Conservation (phyloP, 495 filamentous ascomycete species). For the Niebla homalea region DNA sequence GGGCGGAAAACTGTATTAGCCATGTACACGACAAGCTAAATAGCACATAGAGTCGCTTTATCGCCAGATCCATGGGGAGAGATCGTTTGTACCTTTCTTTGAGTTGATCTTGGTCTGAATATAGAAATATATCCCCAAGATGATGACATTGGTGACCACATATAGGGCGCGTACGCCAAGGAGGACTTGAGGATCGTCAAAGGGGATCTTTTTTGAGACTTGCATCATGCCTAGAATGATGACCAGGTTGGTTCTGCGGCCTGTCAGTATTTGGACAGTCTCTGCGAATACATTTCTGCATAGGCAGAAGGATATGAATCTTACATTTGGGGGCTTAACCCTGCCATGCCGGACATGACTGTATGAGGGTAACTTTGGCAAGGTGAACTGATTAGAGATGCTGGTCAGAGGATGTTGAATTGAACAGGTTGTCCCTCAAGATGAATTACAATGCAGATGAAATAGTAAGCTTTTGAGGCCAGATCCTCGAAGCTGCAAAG, state of each 20-base stretch:
- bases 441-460: too few relatives aligned
- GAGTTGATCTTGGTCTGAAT: slow-evolving; percentile 68
- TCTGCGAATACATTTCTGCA: background rate
- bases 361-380: too few relatives aligned
- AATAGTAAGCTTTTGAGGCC: too few relatives aligned
- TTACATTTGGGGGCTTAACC: background rate
- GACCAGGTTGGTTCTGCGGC: slow-evolving; percentile 69
- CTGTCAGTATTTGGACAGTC: slow-evolving; percentile 11
- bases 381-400: too few relatives aligned
- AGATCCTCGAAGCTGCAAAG: too few relatives aligned
- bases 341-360: too few relatives aligned
- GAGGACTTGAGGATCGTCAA: slow-evolving; percentile 81
- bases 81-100: slow-evolving; percentile 68
- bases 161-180: slow-evolving; percentile 73
- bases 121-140: slow-evolving; percentile 69
- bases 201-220: slow-evolving; percentile 85
- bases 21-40: background rate
- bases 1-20: background rate
- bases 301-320: background rate
- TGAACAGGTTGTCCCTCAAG: too few relatives aligned
- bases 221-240: slow-evolving; percentile 98
- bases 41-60: background rate
- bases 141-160: slow-evolving; percentile 77
- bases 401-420: too few relatives aligned
- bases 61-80: too few relatives aligned